Evolutionary conservation across 768 basidiomycete species (phyloP), one percentile per base, ranked within the genome.

Genomic region (Fistulinella prunicolor): DNA sequence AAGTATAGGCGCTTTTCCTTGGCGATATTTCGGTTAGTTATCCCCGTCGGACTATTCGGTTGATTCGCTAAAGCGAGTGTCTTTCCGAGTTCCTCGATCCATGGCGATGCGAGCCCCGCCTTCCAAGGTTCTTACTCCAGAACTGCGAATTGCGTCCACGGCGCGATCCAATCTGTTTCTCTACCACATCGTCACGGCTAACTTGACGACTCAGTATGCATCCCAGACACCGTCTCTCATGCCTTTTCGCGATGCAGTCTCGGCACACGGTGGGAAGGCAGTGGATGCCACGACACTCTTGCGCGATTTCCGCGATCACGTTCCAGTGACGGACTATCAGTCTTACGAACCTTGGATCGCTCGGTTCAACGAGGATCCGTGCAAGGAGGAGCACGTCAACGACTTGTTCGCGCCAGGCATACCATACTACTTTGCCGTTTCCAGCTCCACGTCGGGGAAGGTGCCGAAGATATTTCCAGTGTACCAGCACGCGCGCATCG

Each of bases 341-440:
- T 19, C 47, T 1, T 56, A 53, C 44, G 40, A 47, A 23, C 58
- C 52, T 3, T 54, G 50, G 47, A 16, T 54, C 1, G 22, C 39
- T 7, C 34, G 42, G 19, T 56, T 60, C 29, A n/a, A 47, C 13
- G 43, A 48, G 26, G 24, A 26, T 1, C 50, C 46, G 16, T 54
- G 51, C 38, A 38, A 24, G 21, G 54, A 53, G 42, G 44, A 45
- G 14, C 43, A 34, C 1, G 32, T 59, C 24, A 41, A 45, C 6
- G 47, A 56, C 23, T 24, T 60, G 23, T 37, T 60, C 17, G 48
- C 54, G n/a, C 58, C 51, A 0, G 50, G 53, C 6, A 21, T 61
- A 3, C 56, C 59, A 8, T 40, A 24, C 22, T 55, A 17, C n/a
- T 12, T 61, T 1, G 26, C 23, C 22, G 21, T 50, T 16, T 58